Conservation (phyloP, 805 yeast genomes). For the Candida xyloterini region DNA sequence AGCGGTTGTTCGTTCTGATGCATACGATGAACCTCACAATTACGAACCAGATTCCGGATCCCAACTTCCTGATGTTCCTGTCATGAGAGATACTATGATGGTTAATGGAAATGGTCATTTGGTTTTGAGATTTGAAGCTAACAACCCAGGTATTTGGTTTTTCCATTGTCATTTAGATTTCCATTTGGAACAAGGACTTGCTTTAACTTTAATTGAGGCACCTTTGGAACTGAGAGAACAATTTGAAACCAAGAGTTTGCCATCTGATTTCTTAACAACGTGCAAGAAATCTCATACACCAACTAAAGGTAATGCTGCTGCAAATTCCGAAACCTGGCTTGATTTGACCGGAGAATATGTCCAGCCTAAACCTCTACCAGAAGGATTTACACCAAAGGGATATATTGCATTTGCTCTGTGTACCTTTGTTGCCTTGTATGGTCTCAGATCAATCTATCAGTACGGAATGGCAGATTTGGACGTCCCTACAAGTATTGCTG, state of each 20-base stretch:
- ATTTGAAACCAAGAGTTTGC: constrained; percentile 30
- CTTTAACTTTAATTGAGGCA: constrained; percentile 68
- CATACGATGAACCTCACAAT: constrained; percentile 55
- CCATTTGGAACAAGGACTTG: constrained; percentile 81
- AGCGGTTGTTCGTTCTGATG: constrained; percentile 62
- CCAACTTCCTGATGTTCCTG: constrained; percentile 55
- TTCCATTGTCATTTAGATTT: constrained; percentile 91
- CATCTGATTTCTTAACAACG: constrained; percentile 45
- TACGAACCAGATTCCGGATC: constrained; percentile 43
- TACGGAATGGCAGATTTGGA: constrained; percentile 66
- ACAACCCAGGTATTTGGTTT: constrained; percentile 92
- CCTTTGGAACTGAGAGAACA: constrained; percentile 53
- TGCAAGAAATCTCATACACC: constrained; percentile 49
- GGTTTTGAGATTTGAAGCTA: constrained; percentile 70
- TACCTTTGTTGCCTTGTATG: constrained; percentile 54
- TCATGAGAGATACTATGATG: constrained; percentile 67
- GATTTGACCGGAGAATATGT: constrained; percentile 57
- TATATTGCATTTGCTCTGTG: constrained; percentile 60
- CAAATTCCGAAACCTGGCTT: constrained; percentile 49
- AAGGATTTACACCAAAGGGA: constrained; percentile 69
- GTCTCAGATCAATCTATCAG: constrained; percentile 54
- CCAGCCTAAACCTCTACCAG: constrained; percentile 63
- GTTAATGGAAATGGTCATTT: constrained; percentile 67
- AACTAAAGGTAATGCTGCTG: constrained; percentile 71
- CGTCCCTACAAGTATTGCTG: constrained; percentile 37